Conservation (phyloP, 306 rosid species). For the Rosa rugosa region DNA sequence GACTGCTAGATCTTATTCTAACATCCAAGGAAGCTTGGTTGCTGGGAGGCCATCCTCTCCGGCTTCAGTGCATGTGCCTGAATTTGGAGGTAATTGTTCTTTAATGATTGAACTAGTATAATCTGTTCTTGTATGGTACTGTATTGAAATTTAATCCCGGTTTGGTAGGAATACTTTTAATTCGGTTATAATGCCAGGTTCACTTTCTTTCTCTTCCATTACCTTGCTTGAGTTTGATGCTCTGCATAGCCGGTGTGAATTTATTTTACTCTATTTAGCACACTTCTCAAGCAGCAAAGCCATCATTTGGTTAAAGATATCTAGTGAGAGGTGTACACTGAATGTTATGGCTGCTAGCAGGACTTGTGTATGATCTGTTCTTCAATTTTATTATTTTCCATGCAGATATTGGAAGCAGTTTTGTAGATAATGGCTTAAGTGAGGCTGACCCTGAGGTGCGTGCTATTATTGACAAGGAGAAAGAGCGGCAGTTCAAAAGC, state of each 20-base stretch:
- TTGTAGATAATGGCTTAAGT: conserved; percentile 62
- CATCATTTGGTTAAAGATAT: neutral
- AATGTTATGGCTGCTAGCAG: neutral
- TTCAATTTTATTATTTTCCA: conserved; percentile 15
- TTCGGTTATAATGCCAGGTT: neutral
- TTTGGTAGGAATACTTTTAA: neutral
- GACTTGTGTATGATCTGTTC: conserved; percentile 19
- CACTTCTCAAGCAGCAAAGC: neutral
- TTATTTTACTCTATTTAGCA: neutral
- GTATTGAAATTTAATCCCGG: neutral
- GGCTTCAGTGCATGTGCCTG: conserved; percentile 42
- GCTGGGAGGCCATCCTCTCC: conserved; percentile 52
- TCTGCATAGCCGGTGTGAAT: neutral
- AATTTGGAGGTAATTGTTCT: conserved; percentile 55
- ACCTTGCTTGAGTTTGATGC: neutral
- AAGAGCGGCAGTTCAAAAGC: conserved; percentile 78
- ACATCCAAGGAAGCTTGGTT: conserved; percentile 50
- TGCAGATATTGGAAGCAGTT: conserved; percentile 51
- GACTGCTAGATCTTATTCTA: conserved; percentile 42
- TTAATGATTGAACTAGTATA: neutral
- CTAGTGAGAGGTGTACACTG: neutral
- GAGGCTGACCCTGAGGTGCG: conserved; percentile 88
- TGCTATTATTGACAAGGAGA: conserved; percentile 66
- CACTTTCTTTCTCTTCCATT: neutral
- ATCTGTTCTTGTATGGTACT: neutral